Evolutionary conservation across 1,284 basidiomycete genomes (phyloP).

Genomic region (Microbotryum silenes-acaulis): DNA sequence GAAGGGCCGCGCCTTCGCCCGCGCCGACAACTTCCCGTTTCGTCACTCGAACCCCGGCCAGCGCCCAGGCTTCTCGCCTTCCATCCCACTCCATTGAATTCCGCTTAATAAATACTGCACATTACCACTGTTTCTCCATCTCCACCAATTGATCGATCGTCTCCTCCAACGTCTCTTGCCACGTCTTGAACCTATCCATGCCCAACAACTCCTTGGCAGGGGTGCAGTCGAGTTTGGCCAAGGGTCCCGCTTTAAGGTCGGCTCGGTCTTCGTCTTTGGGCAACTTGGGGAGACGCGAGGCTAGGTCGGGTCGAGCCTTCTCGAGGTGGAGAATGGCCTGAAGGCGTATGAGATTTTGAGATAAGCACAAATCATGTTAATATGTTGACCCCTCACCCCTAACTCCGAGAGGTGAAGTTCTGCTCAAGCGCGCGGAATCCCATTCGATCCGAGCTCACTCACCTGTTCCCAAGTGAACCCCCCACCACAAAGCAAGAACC

Average conservation of each 20-base stretch:
- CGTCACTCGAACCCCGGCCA: no score
- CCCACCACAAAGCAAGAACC: conserved; percentile 30
- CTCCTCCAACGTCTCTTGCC: conserved; percentile 16
- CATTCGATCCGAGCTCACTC: neutral
- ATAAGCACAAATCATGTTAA: neutral
- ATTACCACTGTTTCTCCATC: conserved; percentile 21
- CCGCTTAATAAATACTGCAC: neutral
- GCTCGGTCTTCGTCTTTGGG: conserved; percentile 3
- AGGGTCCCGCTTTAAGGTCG: conserved; percentile 10
- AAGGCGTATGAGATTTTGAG: no score
- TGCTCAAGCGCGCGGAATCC: no score
- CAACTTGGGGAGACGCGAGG: conserved; percentile 21
- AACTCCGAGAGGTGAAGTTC: no score
- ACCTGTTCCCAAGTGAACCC: conserved; percentile 31
- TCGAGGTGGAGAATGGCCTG: conserved; percentile 20
- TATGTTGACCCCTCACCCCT: no score
- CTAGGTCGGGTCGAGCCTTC: conserved; percentile 9
- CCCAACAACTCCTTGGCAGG: conserved; percentile 17
- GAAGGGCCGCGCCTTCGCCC: no score
- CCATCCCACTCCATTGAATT: no score
- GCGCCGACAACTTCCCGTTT: no score
- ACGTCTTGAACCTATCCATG: conserved; percentile 10
- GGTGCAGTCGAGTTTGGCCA: conserved; percentile 23
- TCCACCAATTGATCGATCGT: conserved; percentile 25
- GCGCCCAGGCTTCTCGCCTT: no score